Base-by-base conservation (phyloP, 2,329 filamentous ascomycete genomes). In the Diplocarpon rosae region DNA sequence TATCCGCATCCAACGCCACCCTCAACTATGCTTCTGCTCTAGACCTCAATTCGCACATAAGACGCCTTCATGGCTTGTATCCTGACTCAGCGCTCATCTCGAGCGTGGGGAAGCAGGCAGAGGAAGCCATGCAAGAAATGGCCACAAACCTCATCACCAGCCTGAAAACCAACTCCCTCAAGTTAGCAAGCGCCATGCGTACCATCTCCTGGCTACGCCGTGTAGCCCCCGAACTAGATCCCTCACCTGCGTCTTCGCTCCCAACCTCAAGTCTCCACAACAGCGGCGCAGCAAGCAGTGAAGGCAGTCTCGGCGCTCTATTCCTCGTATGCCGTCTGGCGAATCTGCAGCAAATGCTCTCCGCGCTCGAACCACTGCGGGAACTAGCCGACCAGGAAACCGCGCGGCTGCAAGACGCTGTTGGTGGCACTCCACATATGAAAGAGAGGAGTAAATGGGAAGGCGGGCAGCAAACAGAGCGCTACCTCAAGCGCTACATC, bases 31-130 rank as follows among this genome's bases (percentile, higher is more conserved):
- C 88, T 2, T 85, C 87, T 0, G 89, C 89, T 0, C 71, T 98
- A 29, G 92, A 98, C 63, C 72, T 98, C 2, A 84, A 94, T 60
- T 83, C 85, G n/a, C 92, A 96, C 62, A 92, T 95, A 60, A 85
- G 86, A 55, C 78, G 92, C 7, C 71, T 98, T 5, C 80, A 88
- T 49, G 78, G 80, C 0, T 69, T 96, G 24, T 94, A 95, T 61
- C 84, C 89, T 0, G 71, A 80, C 42, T 95, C 88, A 0, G 69
- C 75, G 0, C 69, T 96, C 35, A 75, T 96, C 20, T 71, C 71
- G 14, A 81, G 83, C 17, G 80, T 96, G 15, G 72, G 80, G 9
- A 61, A 66, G 2, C 86, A 95, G 61, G 85, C 90, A 9, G 87
- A 95, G 56, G 78, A 79, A 42, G 85, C 87, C 31, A 94, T 96